These are phyloP conservation scores for Sedum album DNA, from an alignment of 164 flowering plant species.

Conservation along the genomic window DNA sequence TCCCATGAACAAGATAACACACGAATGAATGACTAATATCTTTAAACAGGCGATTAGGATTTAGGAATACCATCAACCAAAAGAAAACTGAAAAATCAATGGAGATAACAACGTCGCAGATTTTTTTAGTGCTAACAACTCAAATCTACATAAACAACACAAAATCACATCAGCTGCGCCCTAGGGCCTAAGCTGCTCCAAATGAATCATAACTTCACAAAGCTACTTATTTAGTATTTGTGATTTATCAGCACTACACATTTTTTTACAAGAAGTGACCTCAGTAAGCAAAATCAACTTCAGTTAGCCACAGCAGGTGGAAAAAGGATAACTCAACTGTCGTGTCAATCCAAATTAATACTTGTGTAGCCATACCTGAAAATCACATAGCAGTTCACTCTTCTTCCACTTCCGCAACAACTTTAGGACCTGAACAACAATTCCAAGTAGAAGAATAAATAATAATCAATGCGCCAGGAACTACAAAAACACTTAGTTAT, in stretches of 20 bases:
- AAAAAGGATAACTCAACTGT: neutral
- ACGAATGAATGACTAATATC: neutral
- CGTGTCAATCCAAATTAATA: neutral
- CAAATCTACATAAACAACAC: neutral
- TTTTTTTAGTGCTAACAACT: neutral
- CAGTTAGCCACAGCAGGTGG: neutral
- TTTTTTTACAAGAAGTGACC: neutral
- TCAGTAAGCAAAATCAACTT: neutral
- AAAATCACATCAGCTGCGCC: no score
- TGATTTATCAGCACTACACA: neutral
- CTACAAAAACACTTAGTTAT: no score
- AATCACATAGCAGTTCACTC: neutral
- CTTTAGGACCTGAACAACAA: neutral
- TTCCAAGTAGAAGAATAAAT: no score
- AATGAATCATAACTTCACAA: neutral
- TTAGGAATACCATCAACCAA: no score
- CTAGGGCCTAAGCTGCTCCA: neutral
- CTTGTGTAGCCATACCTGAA: neutral
- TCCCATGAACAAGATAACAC: neutral
- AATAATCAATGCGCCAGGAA: no score
- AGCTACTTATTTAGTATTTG: neutral
- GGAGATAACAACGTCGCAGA: no score
- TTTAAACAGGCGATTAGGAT: neutral
- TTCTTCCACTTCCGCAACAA: conserved; percentile 5
- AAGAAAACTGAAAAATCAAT: no score